phyloP scores from a whole-genome alignment of 2,329 filamentous ascomycete species.

The Sporothrix sp. region DNA sequence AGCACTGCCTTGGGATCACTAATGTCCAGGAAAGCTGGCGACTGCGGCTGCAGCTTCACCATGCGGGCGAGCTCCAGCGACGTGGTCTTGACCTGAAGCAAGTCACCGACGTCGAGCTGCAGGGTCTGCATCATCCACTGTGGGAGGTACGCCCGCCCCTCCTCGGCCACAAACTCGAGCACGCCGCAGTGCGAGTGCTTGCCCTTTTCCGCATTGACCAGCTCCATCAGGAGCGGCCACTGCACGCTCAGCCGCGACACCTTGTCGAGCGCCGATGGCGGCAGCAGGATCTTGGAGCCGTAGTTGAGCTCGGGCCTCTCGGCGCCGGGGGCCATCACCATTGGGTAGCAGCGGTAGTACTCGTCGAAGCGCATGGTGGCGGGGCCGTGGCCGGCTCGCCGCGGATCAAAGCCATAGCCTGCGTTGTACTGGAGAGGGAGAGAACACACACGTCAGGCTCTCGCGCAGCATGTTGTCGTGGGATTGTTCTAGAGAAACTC shows the following conservation, averaged over 20 bases:
- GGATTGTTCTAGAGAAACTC: not conserved
- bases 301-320: constrained; percentile 88
- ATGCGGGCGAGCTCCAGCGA: constrained; percentile 82
- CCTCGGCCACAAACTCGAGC: constrained; percentile 93
- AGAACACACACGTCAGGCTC: not conserved
- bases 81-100: constrained; percentile 91
- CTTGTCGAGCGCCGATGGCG: constrained; percentile 93
- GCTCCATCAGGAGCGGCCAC: constrained; percentile 94
- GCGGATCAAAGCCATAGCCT: constrained; percentile 13
- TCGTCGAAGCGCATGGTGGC: constrained; percentile 80
- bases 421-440: not conserved
- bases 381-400: constrained; percentile 36
- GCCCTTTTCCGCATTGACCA: constrained; percentile 75
- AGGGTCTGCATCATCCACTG: constrained; percentile 97
- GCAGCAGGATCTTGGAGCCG: constrained; percentile 94
- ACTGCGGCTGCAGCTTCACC: constrained; percentile 95
- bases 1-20: constrained; percentile 94
- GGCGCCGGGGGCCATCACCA: constrained; percentile 85
- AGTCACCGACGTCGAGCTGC: constrained; percentile 78
- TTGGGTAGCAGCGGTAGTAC: constrained; percentile 94
- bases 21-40: constrained; percentile 87
- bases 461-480: not conserved
- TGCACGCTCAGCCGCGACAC: constrained; percentile 92
- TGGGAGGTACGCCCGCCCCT: constrained; percentile 90
- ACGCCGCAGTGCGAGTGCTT: constrained; percentile 88